A percentile compares a stretch with the other conserved stretches of the same genome.
Conservation (phyloP, 306 rosid genomes). For the Cucumis melo region DNA sequence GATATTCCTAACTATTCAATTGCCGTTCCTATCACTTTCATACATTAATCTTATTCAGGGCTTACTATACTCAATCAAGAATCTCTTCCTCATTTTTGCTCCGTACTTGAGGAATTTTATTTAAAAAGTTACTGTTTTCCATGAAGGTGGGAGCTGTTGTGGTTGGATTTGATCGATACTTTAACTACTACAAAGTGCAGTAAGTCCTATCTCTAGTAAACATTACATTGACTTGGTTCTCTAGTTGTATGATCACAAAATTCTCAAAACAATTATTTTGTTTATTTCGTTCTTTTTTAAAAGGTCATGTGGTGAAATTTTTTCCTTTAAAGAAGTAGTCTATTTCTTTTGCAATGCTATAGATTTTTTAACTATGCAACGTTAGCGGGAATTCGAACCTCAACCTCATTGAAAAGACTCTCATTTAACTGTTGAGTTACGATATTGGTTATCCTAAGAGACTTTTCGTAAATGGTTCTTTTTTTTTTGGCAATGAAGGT, state of each 20-base stretch:
- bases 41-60: background rate
- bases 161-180: constrained; percentile 94
- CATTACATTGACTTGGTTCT: background rate
- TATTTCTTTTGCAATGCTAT: background rate
- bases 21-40: background rate
- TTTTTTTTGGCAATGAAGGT: constrained; percentile 34
- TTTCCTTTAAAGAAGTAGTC: background rate
- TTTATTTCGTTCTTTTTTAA: background rate
- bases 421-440: background rate
- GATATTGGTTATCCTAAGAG: background rate
- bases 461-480: background rate
- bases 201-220: constrained; percentile 26
- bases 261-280: background rate
- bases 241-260: background rate
- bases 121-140: background rate
- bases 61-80: background rate
- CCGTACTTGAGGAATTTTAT: background rate
- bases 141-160: constrained; percentile 93
- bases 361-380: background rate
- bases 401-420: background rate
- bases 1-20: background rate
- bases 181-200: constrained; percentile 98
- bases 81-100: background rate
- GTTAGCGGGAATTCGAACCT: background rate
- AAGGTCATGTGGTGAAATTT: background rate